Evolutionary conservation across 208 protist genomes (phyloP).

Genomic region (Leishmania turanica): DNA sequence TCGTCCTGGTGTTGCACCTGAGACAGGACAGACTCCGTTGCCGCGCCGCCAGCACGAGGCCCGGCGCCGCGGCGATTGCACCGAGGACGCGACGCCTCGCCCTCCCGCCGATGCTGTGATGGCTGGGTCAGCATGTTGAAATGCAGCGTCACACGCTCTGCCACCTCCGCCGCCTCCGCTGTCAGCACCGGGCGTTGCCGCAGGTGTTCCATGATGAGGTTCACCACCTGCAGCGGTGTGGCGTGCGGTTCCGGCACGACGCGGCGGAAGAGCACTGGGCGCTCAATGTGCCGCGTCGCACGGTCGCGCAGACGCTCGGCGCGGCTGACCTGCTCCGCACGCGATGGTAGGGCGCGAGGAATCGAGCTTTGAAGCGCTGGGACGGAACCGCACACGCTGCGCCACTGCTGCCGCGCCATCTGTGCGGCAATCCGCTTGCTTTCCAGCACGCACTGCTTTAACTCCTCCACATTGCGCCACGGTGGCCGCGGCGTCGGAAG

Average conservation of each 20-base stretch:
- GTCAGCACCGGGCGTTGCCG: constrained; percentile 20
- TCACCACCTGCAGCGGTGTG: constrained; percentile 54
- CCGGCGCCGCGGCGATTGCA: not conserved
- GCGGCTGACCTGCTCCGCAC: not conserved
- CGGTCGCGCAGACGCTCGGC: not conserved
- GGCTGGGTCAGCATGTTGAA: constrained; percentile 37
- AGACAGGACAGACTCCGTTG: constrained; percentile 21
- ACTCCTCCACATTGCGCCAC: constrained; percentile 20
- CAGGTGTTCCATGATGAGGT: constrained; percentile 60
- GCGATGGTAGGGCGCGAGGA: not conserved
- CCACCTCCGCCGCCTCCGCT: constrained; percentile 35
- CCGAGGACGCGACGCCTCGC: not conserved
- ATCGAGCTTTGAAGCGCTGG: not conserved
- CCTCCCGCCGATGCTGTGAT: not conserved
- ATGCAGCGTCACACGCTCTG: constrained; percentile 28
- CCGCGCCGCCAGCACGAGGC: not conserved
- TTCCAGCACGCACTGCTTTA: constrained; percentile 14
- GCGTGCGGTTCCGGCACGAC: constrained; percentile 61
- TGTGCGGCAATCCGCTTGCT: constrained; percentile 7
- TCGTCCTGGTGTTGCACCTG: constrained; percentile 18
- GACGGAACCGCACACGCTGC: not conserved
- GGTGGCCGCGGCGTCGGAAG: constrained; percentile 19
- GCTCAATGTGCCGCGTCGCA: constrained; percentile 10
- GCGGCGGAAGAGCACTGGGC: constrained; percentile 24
- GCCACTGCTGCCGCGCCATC: constrained; percentile 4